These are phyloP conservation scores for Plasmodium sp. DNA, from an alignment of 169 alveolate genomes.

Conservation along the genomic window DNA sequence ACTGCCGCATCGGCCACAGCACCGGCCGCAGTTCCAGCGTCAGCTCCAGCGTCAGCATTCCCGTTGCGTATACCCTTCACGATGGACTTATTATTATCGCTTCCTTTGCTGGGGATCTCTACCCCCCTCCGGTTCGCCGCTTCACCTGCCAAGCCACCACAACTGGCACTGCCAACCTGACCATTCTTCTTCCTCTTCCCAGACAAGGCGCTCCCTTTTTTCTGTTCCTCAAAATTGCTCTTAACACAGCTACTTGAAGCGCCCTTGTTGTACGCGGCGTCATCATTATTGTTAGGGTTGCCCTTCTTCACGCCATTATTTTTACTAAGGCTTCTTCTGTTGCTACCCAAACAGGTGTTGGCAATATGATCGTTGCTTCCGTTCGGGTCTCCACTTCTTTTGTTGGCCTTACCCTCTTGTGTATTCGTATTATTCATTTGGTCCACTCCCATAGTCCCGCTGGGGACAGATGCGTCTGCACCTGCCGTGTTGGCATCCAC, in stretches of 20 bases:
- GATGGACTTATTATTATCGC: background rate
- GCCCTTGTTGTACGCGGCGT: background rate
- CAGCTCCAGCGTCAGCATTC: background rate
- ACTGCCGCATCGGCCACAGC: background rate
- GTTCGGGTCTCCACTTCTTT: background rate
- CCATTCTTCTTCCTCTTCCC: slow-evolving; percentile 1
- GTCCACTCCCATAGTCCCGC: background rate
- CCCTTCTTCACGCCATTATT: background rate
- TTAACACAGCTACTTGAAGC: background rate
- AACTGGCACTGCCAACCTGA: background rate
- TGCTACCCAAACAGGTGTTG: background rate
- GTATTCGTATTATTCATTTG: background rate
- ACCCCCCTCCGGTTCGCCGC: background rate
- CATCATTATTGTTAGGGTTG: slow-evolving; percentile 2
- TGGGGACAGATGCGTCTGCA: background rate
- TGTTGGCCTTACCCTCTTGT: background rate
- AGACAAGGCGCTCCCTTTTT: background rate
- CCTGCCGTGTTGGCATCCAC: background rate
- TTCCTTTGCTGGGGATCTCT: background rate
- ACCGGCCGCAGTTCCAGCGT: background rate
- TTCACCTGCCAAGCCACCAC: background rate
- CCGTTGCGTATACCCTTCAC: background rate
- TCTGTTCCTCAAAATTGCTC: background rate
- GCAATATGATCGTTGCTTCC: background rate
- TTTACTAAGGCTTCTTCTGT: background rate